A percentile compares a stretch with the other conserved stretches of the same genome.
Conservation (phyloP, 116 monocot genomes). For the Phalaenopsis hybrid region DNA sequence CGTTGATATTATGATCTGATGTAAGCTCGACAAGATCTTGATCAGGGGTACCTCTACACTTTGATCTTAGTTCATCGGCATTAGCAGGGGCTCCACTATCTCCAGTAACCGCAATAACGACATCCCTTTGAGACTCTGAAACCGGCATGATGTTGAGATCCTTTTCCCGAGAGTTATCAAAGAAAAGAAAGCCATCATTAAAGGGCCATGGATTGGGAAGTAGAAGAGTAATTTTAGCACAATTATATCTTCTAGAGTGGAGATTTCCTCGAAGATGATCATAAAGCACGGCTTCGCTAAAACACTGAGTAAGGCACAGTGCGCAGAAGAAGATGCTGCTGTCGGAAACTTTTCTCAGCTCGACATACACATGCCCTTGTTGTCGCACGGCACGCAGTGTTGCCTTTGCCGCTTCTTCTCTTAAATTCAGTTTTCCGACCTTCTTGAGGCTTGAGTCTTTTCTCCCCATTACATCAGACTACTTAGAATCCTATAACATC, state of each 20-base stretch:
- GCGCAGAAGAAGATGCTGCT: constrained; percentile 82
- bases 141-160: constrained; percentile 4
- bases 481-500: neutral
- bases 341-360: constrained; percentile 48
- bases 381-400: constrained; percentile 54
- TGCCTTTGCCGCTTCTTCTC: constrained; percentile 51
- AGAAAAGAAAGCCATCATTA: constrained; percentile 84
- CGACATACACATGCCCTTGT: constrained; percentile 68
- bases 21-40: neutral
- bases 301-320: constrained; percentile 77
- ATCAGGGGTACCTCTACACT: constrained; percentile 5
- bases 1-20: neutral
- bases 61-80: constrained; percentile 27
- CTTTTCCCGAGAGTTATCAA: constrained; percentile 22
- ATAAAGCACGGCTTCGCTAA: constrained; percentile 55
- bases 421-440: constrained; percentile 27
- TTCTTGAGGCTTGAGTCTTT: constrained; percentile 23
- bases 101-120: constrained; percentile 12
- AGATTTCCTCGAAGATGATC: constrained; percentile 71
- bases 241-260: constrained; percentile 47
- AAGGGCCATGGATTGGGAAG: constrained; percentile 83
- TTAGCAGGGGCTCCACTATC: neutral
- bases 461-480: constrained; percentile 29
- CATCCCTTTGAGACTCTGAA: constrained; percentile 9
- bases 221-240: constrained; percentile 69